phyloP scores from a whole-genome alignment of 768 basidiomycete genomes.

The Solioccasus polychromus region DNA sequence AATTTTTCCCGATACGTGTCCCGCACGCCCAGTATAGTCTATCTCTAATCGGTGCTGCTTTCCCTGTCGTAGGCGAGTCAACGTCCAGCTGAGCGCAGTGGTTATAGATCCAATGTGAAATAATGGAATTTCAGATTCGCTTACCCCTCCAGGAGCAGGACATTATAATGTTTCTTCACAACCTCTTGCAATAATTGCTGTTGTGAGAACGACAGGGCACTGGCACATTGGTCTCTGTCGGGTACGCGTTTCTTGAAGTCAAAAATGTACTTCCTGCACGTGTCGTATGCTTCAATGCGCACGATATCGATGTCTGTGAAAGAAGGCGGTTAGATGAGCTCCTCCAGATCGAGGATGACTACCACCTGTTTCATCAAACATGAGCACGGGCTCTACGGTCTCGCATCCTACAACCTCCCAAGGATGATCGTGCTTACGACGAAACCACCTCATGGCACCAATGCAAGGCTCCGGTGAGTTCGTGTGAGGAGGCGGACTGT shows the following conservation, averaged over 20 bases:
- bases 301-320: conserved; percentile 56
- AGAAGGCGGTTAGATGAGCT: conserved; percentile 5
- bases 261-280: conserved; percentile 61
- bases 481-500: conserved; percentile 9
- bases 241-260: conserved; percentile 48
- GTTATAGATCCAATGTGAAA: no score
- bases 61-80: conserved; percentile 62
- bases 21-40: conserved; percentile 66
- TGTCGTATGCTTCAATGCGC: conserved; percentile 49
- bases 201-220: conserved; percentile 59
- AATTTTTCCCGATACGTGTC: conserved; percentile 48
- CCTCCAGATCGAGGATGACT: conserved; percentile 10
- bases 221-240: conserved; percentile 45
- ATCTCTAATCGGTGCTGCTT: conserved; percentile 66
- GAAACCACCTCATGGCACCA: conserved; percentile 39
- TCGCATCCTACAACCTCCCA: conserved; percentile 80
- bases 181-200: conserved; percentile 60
- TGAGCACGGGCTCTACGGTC: conserved; percentile 60
- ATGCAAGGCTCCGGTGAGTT: conserved; percentile 16
- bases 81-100: conserved; percentile 50
- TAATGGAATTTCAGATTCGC: conserved; percentile 5
- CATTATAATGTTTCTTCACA: conserved; percentile 55
- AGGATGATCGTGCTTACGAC: conserved; percentile 51
- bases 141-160: conserved; percentile 67
- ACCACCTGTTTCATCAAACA: conserved; percentile 62